Evolutionary conservation across 768 basidiomycete species (phyloP), one percentile per base, ranked within the genome.

Genomic region (Trametes cingulata): DNA sequence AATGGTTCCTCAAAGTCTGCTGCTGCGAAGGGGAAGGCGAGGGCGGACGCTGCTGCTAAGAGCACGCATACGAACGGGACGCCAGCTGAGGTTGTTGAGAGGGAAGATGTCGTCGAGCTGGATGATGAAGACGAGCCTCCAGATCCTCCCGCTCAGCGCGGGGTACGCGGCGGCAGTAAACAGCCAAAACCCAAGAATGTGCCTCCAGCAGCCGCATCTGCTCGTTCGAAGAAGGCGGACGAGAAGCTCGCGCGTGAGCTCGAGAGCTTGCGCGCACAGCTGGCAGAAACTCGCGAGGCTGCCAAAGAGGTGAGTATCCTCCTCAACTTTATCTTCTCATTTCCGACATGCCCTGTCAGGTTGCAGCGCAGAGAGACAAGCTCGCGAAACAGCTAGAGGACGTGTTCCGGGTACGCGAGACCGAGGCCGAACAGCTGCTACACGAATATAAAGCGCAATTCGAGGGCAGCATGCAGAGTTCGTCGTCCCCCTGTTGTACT

Each of bases 351-450:
- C 24, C 41, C 39, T 50, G 1, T 1, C 27, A 71, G 68, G 55
- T 70, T 36, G 56, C 59, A 17, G 50, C 61, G 12, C 64, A 73
- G 60, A 56, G 66, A 52, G 69, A 72, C 51, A 66, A 66, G 24
- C 68, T 91, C 1, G 75, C 77, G 36, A 71, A 75, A 17, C 85
- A 87, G 57, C 63, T 91, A 17, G 82, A 90, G 41, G 84, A 89
- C 60, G 69, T 84, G 7, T 78, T 82, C 52, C 76, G 78, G 35
- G 73, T 85, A 40, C 82, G 88, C 45, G 71, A 77, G 40, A 88
- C 89, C 6, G 91, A 91, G 60, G 74, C 88, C 27, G 90, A 93
- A 65, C 74, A 79, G 56, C 68, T 80, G 14, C 68, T 85, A 49
- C 75, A 78, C 56, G 76, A 82, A 14, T 75, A 82, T 53, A 76